Percentiles rank a stretch among this genome's conserved stretches.
Conservation (phyloP, 2,329 filamentous ascomycete genomes). For the Colletotrichum trifolii region DNA sequence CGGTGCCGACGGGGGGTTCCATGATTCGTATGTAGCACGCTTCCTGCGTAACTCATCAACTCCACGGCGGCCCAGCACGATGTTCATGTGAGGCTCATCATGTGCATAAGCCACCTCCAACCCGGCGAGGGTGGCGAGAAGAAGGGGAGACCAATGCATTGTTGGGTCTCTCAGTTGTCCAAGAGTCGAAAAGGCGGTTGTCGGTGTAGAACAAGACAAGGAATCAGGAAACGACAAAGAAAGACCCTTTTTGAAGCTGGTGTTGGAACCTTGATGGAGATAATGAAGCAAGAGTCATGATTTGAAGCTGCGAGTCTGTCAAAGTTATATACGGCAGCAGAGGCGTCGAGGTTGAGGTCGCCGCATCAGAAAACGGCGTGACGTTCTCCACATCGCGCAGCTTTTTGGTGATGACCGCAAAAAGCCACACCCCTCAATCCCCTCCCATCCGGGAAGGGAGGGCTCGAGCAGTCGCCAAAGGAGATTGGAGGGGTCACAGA, state of each 20-base stretch:
- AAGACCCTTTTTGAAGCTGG: slow-evolving; percentile 1
- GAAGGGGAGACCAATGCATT: slow-evolving; percentile 42
- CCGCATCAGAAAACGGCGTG: slow-evolving; percentile 25
- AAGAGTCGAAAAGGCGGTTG: not conserved
- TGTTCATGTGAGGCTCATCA: slow-evolving; percentile 36
- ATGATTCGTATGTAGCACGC: slow-evolving; percentile 39
- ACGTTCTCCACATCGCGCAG: not conserved
- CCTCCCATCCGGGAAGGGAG: not conserved
- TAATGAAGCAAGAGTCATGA: not conserved
- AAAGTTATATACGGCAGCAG: slow-evolving; percentile 25
- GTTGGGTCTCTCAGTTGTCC: slow-evolving; percentile 2
- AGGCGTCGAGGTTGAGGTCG: slow-evolving; percentile 5
- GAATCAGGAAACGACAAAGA: not conserved
- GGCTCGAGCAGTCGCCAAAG: slow-evolving; percentile 21
- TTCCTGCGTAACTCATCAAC: slow-evolving; percentile 18
- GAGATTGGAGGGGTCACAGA: slow-evolving; percentile 28
- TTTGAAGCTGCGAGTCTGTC: not conserved
- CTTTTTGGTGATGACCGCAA: slow-evolving; percentile 1
- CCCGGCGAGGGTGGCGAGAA: slow-evolving; percentile 42
- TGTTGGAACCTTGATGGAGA: slow-evolving; percentile 18
- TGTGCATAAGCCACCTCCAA: slow-evolving; percentile 42
- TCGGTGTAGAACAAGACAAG: not conserved
- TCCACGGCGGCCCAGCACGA: slow-evolving; percentile 19
- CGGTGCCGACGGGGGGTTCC: slow-evolving; percentile 40
- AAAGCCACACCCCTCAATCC: not conserved